phyloP scores from a whole-genome alignment of 2,329 filamentous ascomycete genomes.

The Cryphonectria carpinicola region DNA sequence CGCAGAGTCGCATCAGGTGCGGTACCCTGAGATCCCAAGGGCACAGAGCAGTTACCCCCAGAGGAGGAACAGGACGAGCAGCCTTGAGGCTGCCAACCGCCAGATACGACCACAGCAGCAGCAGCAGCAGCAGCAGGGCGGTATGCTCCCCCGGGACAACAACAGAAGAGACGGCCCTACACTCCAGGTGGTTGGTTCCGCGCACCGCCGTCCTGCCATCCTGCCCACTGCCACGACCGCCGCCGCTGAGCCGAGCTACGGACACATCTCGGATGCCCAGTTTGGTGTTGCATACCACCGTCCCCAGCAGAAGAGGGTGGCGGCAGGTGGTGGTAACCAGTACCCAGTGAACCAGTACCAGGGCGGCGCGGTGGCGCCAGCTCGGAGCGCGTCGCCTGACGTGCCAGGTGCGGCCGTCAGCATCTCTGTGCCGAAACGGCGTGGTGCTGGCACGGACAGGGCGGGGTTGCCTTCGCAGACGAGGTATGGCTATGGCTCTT shows the following conservation, averaged over 20 bases:
- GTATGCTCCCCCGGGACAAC: not conserved
- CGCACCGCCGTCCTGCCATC: not conserved
- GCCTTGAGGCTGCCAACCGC: not conserved
- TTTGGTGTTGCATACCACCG: not conserved
- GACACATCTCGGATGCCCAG: slow-evolving; percentile 12
- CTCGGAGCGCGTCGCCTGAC: slow-evolving; percentile 27
- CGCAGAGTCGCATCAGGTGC: slow-evolving; percentile 49
- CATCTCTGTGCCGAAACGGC: slow-evolving; percentile 9
- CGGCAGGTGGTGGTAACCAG: slow-evolving; percentile 11
- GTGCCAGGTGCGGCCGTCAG: not conserved
- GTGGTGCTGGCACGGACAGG: slow-evolving; percentile 16
- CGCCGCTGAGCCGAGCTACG: slow-evolving; percentile 25
- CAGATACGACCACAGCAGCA: not conserved
- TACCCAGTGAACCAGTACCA: slow-evolving; percentile 23
- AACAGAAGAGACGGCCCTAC: slow-evolving; percentile 41
- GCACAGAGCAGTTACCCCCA: slow-evolving; percentile 17
- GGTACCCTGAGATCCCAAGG: slow-evolving; percentile 34
- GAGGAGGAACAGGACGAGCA: not conserved
- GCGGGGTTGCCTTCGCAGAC: slow-evolving; percentile 23
- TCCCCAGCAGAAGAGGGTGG: not conserved
- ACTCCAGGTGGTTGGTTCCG: slow-evolving; percentile 39
- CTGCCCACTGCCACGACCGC: slow-evolving; percentile 19
- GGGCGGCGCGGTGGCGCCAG: slow-evolving; percentile 13
- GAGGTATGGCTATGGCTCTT: not conserved
- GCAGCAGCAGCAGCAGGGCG: not conserved